Evolutionary conservation across 2,329 filamentous ascomycete species (phyloP), one percentile per base, ranked within the genome.

Genomic region (Aspergillus sergii): DNA sequence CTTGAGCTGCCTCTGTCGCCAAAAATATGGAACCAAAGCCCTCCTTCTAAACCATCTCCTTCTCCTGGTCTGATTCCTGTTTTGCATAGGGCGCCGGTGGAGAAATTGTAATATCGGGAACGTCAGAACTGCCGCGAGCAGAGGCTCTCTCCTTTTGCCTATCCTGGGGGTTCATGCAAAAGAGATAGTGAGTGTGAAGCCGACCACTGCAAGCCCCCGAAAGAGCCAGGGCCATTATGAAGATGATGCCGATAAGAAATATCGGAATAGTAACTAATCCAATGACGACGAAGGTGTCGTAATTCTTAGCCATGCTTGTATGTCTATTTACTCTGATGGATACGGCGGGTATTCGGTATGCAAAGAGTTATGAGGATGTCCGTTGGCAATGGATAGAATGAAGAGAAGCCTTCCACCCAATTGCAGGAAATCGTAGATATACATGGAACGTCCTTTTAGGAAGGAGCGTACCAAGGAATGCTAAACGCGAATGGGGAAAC

Each of bases 231-330:
- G 77, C 72, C n/a, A 79, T 60, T 59, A 76, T 72, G 43, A 82
- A 70, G 43, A 76, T 68, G 59, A 71, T 71, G 45, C 80, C 75
- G 53, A 83, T 75, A 43, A 83, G 74, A 61, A 79, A 69, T 63
- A 84, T 82, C 46, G 82, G 82, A 60, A 84, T 78, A 54, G 83
- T 71, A 62, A 83, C 75, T 65, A 84, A 73, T 63, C 81, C 73
- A 68, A 83, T 70, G 66, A 81, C 77, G 68, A 76, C 71, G 61
- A 74, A 72, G 61, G 71, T 78, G 68, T 74, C 77, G 66, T 74
- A 70, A 64, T 73, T 68, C 61, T 70, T 65, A 32, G 70, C 72
- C 66, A 72, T 61, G 51, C 62, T 68, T 63, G 70, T 71, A 67
- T 71, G 59, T 72, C 74, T 78, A 60, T 72, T 72, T 34, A 23